Evolutionary conservation across 257 asterid genomes (phyloP).

Genomic region (Primulina huaijiensis): DNA sequence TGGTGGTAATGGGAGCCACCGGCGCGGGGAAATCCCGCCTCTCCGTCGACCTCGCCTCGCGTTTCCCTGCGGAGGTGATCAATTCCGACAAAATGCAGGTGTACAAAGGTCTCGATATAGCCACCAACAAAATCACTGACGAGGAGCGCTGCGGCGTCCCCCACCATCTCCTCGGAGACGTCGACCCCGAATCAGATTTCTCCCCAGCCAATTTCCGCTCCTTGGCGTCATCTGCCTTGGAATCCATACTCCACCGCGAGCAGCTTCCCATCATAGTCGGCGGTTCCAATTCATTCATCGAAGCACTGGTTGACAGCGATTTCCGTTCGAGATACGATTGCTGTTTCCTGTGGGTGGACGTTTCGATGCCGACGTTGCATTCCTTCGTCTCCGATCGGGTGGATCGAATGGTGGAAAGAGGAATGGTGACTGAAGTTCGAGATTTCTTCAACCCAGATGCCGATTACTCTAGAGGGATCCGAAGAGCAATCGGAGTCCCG

Average conservation of each 20-base stretch:
- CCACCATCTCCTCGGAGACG: neutral
- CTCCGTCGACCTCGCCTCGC: neutral
- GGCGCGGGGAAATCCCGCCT: neutral
- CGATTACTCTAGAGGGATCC: neutral
- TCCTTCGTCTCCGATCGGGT: neutral
- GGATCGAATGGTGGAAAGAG: neutral
- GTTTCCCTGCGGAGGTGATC: neutral
- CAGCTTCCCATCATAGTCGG: neutral
- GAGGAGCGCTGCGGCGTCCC: neutral
- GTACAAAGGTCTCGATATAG: neutral
- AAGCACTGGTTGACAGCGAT: neutral
- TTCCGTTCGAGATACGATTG: neutral
- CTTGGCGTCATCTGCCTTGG: neutral
- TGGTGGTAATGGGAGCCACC: neutral
- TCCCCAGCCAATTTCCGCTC: neutral
- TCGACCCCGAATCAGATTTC: neutral
- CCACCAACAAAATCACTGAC: neutral
- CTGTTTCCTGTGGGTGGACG: neutral
- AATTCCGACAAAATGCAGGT: neutral
- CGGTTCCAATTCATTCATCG: neutral
- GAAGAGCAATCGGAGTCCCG: neutral
- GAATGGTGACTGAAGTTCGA: neutral
- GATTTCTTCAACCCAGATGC: neutral
- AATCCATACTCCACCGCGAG: neutral
- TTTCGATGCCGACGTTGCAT: neutral